Evolutionary conservation across 345 rosid species (phyloP).

Genomic region (Carallia pectinifolia): DNA sequence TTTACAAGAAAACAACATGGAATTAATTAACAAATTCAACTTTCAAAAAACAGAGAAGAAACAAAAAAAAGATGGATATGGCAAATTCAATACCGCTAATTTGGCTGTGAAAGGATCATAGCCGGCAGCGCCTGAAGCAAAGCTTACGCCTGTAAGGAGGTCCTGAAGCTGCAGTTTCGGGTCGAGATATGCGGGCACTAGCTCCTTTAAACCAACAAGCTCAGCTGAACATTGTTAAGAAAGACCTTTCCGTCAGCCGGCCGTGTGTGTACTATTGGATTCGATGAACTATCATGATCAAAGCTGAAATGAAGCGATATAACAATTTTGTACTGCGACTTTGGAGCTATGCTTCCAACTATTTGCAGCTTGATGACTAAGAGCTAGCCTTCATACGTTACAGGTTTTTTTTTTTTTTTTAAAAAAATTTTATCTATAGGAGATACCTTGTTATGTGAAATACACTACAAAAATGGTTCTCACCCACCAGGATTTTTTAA

Average conservation of each 20-base stretch:
- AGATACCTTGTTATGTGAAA: too few relatives aligned
- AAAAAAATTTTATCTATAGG: too few relatives aligned
- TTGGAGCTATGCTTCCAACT: too few relatives aligned
- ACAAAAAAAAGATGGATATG: too few relatives aligned
- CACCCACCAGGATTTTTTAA: too few relatives aligned
- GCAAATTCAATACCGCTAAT: slow-evolving; percentile 22
- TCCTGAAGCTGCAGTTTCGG: slow-evolving; percentile 33
- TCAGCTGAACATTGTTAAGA: slow-evolving; percentile 26
- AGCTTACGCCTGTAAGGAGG: slow-evolving; percentile 47
- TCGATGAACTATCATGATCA: neutral
- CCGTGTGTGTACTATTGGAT: neutral
- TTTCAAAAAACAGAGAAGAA: neutral
- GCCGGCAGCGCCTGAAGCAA: slow-evolving; percentile 46
- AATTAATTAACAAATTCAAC: too few relatives aligned
- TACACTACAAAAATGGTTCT: too few relatives aligned
- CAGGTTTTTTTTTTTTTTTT: too few relatives aligned
- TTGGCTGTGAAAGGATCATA: slow-evolving; percentile 41
- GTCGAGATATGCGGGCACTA: slow-evolving; percentile 44
- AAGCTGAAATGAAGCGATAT: neutral
- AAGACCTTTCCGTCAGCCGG: neutral
- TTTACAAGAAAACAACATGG: neutral
- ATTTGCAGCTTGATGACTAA: too few relatives aligned
- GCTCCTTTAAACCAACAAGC: slow-evolving; percentile 34
- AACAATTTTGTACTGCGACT: too few relatives aligned
- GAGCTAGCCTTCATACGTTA: too few relatives aligned